Evolutionary conservation across 192 early-diverging fungal species (phyloP), one percentile per base, ranked within the genome.

Genomic region (Coemansia asiatica): DNA sequence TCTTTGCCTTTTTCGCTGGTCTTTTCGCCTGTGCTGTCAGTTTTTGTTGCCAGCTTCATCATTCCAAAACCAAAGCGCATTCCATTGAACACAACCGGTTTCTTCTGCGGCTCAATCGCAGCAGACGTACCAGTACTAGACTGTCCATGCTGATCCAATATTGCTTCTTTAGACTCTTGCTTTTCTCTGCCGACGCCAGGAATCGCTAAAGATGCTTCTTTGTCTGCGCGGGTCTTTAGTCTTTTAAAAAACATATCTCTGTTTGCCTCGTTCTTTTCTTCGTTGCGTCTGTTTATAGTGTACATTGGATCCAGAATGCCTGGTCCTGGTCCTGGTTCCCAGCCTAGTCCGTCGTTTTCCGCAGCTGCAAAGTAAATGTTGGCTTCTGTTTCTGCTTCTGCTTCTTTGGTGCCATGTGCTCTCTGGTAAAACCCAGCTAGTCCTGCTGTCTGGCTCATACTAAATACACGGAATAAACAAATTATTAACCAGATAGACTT

Each of bases 41-140:
- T 65, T 29, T 38, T 28, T 15, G 33, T 53, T 4, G 57, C 31
- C 36, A 60, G 28, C 18, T 31, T 60, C 55, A 63, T 63, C 66
- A 77, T 69, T 15, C 75, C 69, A 61, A 77, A 77, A 15, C 75
- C 75, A 53, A 75, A 75, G 16, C 46, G 51, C 66, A 68, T 64
- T 13, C 28, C 58, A 2, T 66, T 66, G 53, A 61, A 19, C 9
- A 28, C 29, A 28, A 25, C n/a, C 0, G 44, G 22, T 35, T 15
- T 60, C 44, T 27, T 49, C 29, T 25, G 57, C 5, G 16, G 16
- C 40, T 44, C 40, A 16, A 26, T 26, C 28, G 25, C 31, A 0
- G 12, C 12, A 1, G 21, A 7, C 6, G 25, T 62, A 28, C 28
- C 63, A 26, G 15, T 13, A 18, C 25, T 23, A 44, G 21, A 44